A percentile compares a stretch with the other conserved stretches of the same genome.
Conservation (phyloP, 2,329 filamentous ascomycete species). For the Diatrype stigma region DNA sequence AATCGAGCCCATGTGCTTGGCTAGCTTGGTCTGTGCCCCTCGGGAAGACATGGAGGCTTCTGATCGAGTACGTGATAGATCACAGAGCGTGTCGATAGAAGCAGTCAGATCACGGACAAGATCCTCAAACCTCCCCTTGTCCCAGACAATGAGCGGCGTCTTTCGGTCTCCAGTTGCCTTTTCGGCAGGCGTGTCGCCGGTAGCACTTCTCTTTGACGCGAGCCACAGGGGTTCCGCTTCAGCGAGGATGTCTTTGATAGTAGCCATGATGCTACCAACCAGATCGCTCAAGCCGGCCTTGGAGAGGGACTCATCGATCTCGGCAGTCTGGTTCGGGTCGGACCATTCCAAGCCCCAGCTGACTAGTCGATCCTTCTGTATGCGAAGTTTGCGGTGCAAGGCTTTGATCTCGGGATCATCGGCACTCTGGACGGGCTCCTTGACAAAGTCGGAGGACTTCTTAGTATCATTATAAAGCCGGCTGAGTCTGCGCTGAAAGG, state of each 20-base stretch:
- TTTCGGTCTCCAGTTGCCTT: slow-evolving; percentile 45
- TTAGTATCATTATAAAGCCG: slow-evolving; percentile 79
- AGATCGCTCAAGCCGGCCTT: slow-evolving; percentile 72
- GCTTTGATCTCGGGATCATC: slow-evolving; percentile 66
- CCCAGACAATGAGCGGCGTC: slow-evolving; percentile 56
- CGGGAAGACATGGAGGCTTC: slow-evolving; percentile 34
- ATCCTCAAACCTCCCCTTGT: slow-evolving; percentile 71
- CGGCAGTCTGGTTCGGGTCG: slow-evolving; percentile 62
- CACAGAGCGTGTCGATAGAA: slow-evolving; percentile 76
- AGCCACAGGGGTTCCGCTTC: slow-evolving; percentile 71
- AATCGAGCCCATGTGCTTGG: slow-evolving; percentile 31
- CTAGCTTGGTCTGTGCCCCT: slow-evolving; percentile 27
- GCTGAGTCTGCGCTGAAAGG: slow-evolving; percentile 60
- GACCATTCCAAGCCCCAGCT: slow-evolving; percentile 82
- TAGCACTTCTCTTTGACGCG: slow-evolving; percentile 47
- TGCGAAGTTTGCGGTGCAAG: slow-evolving; percentile 71
- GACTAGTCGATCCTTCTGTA: slow-evolving; percentile 74
- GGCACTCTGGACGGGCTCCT: slow-evolving; percentile 57
- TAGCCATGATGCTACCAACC: slow-evolving; percentile 73
- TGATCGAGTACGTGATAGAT: slow-evolving; percentile 64
- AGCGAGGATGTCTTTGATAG: slow-evolving; percentile 74
- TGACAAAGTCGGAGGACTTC: slow-evolving; percentile 70
- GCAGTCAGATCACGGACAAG: slow-evolving; percentile 69
- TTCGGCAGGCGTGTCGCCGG: slow-evolving; percentile 34
- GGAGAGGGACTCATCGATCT: slow-evolving; percentile 68